These are phyloP conservation scores for Lactifluus volemus DNA, from an alignment of 768 basidiomycete species.

Conservation along the genomic window DNA sequence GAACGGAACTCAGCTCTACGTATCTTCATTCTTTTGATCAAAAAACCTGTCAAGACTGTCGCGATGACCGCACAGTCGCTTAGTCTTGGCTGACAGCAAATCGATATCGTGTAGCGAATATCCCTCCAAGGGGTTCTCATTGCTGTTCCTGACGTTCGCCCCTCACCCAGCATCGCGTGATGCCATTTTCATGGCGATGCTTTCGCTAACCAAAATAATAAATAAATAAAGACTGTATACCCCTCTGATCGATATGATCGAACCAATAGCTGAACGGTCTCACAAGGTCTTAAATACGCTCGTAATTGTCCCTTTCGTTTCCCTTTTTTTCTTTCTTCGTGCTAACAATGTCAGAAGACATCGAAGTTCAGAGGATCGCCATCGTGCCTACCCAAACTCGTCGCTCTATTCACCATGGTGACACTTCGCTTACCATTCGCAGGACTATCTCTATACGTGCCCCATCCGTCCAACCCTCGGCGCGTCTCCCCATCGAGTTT, in stretches of 20 bases:
- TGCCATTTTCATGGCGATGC: too few relatives aligned
- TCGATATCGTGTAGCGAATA: not conserved
- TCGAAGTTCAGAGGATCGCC: constrained; percentile 9
- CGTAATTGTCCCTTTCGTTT: not conserved
- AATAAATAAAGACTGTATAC: too few relatives aligned
- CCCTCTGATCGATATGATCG: too few relatives aligned
- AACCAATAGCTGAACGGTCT: constrained; percentile 3
- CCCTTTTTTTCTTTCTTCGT: not conserved
- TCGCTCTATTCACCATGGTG: not conserved
- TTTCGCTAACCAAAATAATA: too few relatives aligned
- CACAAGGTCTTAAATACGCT: not conserved
- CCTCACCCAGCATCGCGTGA: not conserved
- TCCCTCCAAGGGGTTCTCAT: not conserved
- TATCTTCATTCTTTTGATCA: too few relatives aligned
- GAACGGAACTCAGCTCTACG: too few relatives aligned
- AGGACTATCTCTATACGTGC: constrained; percentile 5
- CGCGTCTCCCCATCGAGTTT: constrained; percentile 18
- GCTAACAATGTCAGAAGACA: constrained; percentile 1
- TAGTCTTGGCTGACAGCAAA: too few relatives aligned
- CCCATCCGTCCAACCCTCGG: not conserved
- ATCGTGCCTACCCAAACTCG: not conserved
- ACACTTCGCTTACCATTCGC: not conserved
- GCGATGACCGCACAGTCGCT: too few relatives aligned
- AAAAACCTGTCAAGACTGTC: too few relatives aligned
- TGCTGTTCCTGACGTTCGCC: too few relatives aligned